Evolutionary conservation across 768 basidiomycete species (phyloP).

Genomic region (Phlebiopsis flavidoalba): DNA sequence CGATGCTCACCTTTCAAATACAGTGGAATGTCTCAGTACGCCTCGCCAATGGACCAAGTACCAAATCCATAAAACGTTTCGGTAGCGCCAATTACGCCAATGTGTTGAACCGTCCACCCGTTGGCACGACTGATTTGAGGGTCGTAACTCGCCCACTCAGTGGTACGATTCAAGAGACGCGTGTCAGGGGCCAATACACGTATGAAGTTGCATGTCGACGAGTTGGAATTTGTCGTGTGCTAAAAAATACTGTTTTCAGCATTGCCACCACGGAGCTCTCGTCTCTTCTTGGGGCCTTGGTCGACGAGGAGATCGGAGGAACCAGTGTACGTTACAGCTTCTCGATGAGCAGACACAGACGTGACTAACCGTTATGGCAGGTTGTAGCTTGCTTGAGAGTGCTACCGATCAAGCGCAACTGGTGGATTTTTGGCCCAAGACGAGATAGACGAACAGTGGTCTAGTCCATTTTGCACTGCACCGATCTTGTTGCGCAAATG

Average conservation of each 20-base stretch:
- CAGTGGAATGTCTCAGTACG: neutral
- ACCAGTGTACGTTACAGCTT: neutral
- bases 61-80: neutral
- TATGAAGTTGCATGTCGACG: too few relatives aligned
- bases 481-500: too few relatives aligned
- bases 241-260: too few relatives aligned
- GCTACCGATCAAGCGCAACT: too few relatives aligned
- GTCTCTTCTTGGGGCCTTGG: neutral
- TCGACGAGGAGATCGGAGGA: neutral
- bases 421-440: too few relatives aligned
- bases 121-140: neutral
- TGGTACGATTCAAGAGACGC: neutral
- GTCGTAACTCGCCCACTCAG: neutral
- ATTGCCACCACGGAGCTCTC: neutral
- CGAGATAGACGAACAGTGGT: too few relatives aligned
- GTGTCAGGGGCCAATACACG: neutral
- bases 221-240: too few relatives aligned
- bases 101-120: neutral
- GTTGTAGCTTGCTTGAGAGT: too few relatives aligned
- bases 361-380: too few relatives aligned
- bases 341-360: too few relatives aligned
- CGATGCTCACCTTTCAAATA: neutral
- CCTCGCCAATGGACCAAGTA: neutral
- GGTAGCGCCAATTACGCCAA: neutral
- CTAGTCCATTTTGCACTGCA: too few relatives aligned